Evolutionary conservation across 2,329 filamentous ascomycete species (phyloP), one percentile per base, ranked within the genome.

Genomic region (Exophiala mesophila): DNA sequence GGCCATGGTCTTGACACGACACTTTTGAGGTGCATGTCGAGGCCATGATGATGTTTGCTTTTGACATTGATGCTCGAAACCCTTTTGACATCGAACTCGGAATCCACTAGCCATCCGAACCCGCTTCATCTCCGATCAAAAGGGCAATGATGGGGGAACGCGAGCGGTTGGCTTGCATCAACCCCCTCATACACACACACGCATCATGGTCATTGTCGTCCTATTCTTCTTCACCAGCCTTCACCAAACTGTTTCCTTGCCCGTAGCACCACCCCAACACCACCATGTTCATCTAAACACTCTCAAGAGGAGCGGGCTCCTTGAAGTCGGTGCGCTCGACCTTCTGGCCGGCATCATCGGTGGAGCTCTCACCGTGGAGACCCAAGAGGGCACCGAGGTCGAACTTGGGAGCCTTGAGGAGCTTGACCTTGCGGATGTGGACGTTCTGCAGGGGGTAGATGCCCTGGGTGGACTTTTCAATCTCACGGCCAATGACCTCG

Each of bases 371-470:
- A 74, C 92, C 92, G 78, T 98, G 92, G 63, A 98, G 84, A 71
- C 85, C 85, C 72, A 98, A 84, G 60, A 98, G 82, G 62, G 87
- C 85, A 73, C 92, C 92, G 57, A 98, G 85, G 68, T 98, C 92
- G 78, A 98, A 97, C 81, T 98, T 98, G 67, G 92, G 92, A 58
- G 83, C 73, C 84, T 98, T 98, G 62, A 98, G 79, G 61, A 98
- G 86, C 84, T 98, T 98, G 66, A 98, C 90, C 83, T 98, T 98
- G 74, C 92, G 89, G 74, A 98, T 95, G 80, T 98, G 92, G 65
- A 97, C 92, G 74, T 97, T 95, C 80, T 97, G 92, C 67, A 98
- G 85, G 60, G 92, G 92, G 77, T 98, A 98, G 76, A 98, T 98
- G 73, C 92, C 90, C 77, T 96, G 89, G 59, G 89, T 95, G 55